Evolutionary conservation across 352 stramenopile genomes (phyloP), one percentile per base, ranked within the genome.

Genomic region (Globisporangium spiculum): DNA sequence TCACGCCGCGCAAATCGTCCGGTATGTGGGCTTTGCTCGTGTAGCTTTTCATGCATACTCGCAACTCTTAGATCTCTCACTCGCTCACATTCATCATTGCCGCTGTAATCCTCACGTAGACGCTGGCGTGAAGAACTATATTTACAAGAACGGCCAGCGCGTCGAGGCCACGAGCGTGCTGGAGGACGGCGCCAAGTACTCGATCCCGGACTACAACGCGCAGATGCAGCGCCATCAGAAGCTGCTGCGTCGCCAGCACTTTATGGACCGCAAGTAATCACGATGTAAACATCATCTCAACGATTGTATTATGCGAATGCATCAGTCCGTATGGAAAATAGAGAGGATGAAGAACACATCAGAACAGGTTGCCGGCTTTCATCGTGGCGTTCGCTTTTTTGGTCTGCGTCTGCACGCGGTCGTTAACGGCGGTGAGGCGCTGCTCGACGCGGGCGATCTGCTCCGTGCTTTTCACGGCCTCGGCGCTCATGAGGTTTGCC

Each of bases 121-220:
- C 55, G 71, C 76, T n/a, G 81, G 83, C 44, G 80, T 92, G 27
- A 88, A 92, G 75, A 86, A 80, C 69, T 94, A 81, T 72, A 76
- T 96, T 56, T 96, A 94, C 75, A 84, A 86, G 68, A 86, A 96
- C 64, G 88, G 88, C 27, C 67, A 93, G 73, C 85, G 86, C 66
- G 65, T 94, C 8, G 76, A 92, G 41, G 74, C 77, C 10, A n/a
- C 38, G 38, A 69, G 72, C 50, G 69, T 76, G 41, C 50, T 80
- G 8, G 79, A 84, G 2, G 83, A 92, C 46, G 80, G 76, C 65
- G 85, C 85, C 24, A 84, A 75, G 58, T 90, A 89, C 75, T 90
- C 92, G 73, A 81, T 75, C 50, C 75, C 78, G 56, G 88, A 96
- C 70, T 85, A 91, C 38, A 81, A 93, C 34, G 79, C 59, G 9